phyloP scores from a whole-genome alignment of 202 grass and related monocot genomes.

The Cymbopogon flexuosus region DNA sequence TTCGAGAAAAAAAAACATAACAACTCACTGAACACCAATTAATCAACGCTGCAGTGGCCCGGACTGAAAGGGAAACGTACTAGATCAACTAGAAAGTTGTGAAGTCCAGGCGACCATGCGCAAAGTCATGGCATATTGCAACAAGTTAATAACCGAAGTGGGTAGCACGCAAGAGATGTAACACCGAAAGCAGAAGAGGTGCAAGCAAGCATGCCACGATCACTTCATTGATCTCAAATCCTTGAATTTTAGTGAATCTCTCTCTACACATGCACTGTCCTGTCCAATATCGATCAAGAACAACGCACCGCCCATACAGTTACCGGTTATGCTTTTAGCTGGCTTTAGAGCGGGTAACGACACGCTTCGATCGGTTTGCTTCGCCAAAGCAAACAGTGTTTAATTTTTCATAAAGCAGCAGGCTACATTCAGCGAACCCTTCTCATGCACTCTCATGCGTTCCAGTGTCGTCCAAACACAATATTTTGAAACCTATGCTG shows the following conservation, averaged over 20 bases:
- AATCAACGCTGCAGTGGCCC: no score
- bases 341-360: not conserved
- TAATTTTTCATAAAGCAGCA: not conserved
- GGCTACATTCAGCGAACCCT: conserved; percentile 25
- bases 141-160: no score
- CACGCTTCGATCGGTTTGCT: not conserved
- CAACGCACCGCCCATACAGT: not conserved
- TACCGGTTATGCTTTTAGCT: not conserved
- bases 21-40: not conserved
- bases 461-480: not conserved
- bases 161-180: conserved; percentile 4
- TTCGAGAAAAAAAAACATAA: not conserved
- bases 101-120: no score
- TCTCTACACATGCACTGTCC: not conserved
- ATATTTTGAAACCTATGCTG: not conserved
- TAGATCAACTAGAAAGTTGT: not conserved
- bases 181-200: not conserved
- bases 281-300: not conserved
- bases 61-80: not conserved
- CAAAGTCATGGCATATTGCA: no score
- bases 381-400: not conserved
- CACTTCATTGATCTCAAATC: no score
- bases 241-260: not conserved
- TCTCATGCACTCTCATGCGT: not conserved
- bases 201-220: not conserved